Evolutionary conservation across 1,284 basidiomycete genomes (phyloP).

Genomic region (Blastosporella zonata): DNA sequence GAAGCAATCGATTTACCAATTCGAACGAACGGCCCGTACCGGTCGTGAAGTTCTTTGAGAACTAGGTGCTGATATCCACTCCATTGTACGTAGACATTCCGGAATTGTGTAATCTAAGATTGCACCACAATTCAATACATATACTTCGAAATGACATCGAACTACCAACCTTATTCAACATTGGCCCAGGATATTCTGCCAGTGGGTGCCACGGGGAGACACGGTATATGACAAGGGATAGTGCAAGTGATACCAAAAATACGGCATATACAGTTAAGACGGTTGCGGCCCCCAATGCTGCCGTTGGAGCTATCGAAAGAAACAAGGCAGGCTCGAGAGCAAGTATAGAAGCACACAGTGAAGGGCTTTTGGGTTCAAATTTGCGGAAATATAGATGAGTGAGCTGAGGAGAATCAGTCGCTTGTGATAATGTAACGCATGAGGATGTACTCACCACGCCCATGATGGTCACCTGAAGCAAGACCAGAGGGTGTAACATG

Average conservation of each 20-base stretch:
- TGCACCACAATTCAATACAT: background rate
- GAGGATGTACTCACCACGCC: constrained; percentile 1
- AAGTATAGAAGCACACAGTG: constrained; percentile 11
- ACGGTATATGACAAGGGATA: constrained; percentile 22
- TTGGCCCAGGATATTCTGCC: constrained; percentile 22
- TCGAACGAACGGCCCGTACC: constrained; percentile 22
- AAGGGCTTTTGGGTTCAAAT: constrained; percentile 20
- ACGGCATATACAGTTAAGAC: constrained; percentile 12
- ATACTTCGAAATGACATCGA: background rate
- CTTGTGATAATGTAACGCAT: background rate
- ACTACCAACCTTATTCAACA: constrained; percentile 11
- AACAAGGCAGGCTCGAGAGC: constrained; percentile 16
- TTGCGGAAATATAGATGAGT: constrained; percentile 23
- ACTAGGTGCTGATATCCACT: constrained; percentile 18
- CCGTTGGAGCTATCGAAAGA: constrained; percentile 1
- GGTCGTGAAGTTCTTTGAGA: constrained; percentile 21
- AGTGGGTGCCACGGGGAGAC: constrained; percentile 25
- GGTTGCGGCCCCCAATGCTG: background rate
- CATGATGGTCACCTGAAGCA: constrained; percentile 5
- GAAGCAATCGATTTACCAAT: constrained; percentile 12
- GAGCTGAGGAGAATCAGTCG: constrained; percentile 11
- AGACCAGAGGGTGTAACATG: constrained; percentile 4
- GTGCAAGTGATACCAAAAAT: constrained; percentile 15
- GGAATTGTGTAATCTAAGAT: constrained; percentile 21
- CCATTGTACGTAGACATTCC: constrained; percentile 18